Percentiles rank a stretch among this genome's conserved stretches.
These are phyloP conservation scores for Neurospora sp. DNA, from an alignment of 495 filamentous ascomycete genomes.

Conservation along the genomic window DNA sequence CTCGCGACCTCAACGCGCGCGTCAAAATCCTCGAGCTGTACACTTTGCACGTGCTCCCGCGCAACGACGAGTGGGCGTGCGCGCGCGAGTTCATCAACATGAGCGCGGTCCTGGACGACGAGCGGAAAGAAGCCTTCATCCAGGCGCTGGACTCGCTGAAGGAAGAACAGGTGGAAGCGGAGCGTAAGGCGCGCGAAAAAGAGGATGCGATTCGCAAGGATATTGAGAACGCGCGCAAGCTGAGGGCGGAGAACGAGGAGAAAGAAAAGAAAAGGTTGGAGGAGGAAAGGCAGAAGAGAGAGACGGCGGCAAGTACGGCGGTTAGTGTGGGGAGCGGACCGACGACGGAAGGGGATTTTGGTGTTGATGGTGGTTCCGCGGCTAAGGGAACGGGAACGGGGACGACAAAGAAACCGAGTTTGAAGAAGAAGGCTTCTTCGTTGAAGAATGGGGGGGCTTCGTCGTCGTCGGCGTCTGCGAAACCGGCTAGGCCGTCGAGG, in stretches of 20 bases:
- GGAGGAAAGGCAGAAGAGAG: slow-evolving; percentile 32
- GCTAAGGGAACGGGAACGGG: background rate
- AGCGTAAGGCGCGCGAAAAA: slow-evolving; percentile 51
- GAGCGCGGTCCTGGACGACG: slow-evolving; percentile 80
- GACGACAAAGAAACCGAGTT: background rate
- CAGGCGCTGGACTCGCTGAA: slow-evolving; percentile 64
- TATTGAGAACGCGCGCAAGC: slow-evolving; percentile 47
- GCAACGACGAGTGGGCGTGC: slow-evolving; percentile 92
- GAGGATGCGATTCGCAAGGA: slow-evolving; percentile 48
- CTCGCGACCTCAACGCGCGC: slow-evolving; percentile 62
- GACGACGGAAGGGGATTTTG: slow-evolving; percentile 4
- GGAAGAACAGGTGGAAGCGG: slow-evolving; percentile 57
- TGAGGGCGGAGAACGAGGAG: slow-evolving; percentile 44
- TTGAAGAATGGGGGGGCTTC: background rate
- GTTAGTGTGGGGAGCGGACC: background rate
- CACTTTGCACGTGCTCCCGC: slow-evolving; percentile 80
- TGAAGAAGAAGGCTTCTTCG: slow-evolving; percentile 1
- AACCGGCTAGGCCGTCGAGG: slow-evolving; percentile 39
- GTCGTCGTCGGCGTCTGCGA: slow-evolving; percentile 12
- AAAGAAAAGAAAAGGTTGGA: slow-evolving; percentile 35
- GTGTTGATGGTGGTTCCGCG: background rate
- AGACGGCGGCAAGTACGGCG: slow-evolving; percentile 9
- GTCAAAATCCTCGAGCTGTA: slow-evolving; percentile 91
- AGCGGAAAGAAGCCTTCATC: slow-evolving; percentile 75
- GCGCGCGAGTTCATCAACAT: slow-evolving; percentile 79